Base-by-base conservation (phyloP, 2,329 filamentous ascomycete species). In the Pseudocercospora macadamiae region DNA sequence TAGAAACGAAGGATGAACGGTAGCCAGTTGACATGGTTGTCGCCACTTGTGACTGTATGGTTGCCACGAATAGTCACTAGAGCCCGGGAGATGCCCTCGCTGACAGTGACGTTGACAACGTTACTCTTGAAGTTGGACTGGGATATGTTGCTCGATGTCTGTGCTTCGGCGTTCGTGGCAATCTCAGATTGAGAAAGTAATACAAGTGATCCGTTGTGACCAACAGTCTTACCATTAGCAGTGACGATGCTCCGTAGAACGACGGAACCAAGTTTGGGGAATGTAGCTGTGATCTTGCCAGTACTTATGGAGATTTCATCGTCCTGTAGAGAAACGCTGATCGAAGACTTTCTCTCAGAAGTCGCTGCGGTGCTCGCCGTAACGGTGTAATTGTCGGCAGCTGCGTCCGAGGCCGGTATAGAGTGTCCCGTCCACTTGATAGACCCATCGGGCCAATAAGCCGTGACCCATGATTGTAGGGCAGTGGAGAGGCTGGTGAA, bases 371-470 rank as follows among this genome's bases (percentile, higher is more conserved):
- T 32, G 8, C 69, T 71, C 42, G 73, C 73, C 4, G 67, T 73
- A 37, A 83, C 70, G 0, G 72, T 78, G 65, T 83, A 84, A 16
- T 75, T 74, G 2, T 77, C 74, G 3, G 74, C 67, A 1, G 77
- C 68, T 0, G 63, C 65, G 1, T 78, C 76, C 0, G 76, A 77
- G 4, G 73, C 77, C 10, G 77, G 70, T 42, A 86, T 73, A 0
- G 84, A 83, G 65, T 86, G 84, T 0, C 78, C 83, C 2, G 81
- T 84, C 84, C 84, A 87, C 66, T 86, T 86, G 54, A 86, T 75
- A 0, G 84, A 85, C 23, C 81, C 82, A 70, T 87, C 84, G 1
- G 79, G 77, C 84, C 84, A 87, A 67, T 82, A 84, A 0, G 80
- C 83, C 0, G 81, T 86, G 2, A 79, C 73, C 83, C 84, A 86